Base-by-base conservation (phyloP, 306 rosid species). In the Rosa chinensis region DNA sequence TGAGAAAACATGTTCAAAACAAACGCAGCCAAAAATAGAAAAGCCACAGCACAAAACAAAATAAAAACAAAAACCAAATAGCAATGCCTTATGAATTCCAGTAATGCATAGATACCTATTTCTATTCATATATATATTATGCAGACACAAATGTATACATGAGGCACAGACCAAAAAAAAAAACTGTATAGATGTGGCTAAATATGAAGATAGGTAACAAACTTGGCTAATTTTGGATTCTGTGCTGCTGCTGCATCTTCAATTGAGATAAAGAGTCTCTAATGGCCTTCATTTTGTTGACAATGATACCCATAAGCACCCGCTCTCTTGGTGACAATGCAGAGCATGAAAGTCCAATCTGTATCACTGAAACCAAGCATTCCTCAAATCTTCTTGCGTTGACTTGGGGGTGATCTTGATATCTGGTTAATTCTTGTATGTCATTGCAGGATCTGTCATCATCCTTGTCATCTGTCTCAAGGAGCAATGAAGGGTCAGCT, bases 321-420 rank as follows among this genome's bases (percentile, higher is more conserved):
- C 85, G 39, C 59, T 87, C 86, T 25, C 25, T n/a, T 35, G 88
- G 88, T 25, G 11, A 37, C 72, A 42, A 73, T 66, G 76, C 39
- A 28, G 89, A 83, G 83, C 90, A 91, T 35, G 82, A 78, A 7
- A 88, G 48, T 44, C 93, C 97, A 67, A 86, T 73, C 58, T 74
- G 76, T 78, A 84, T 62, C 73, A 89, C 6, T 5, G 83, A 25
- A n/a, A 77, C 76, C 77, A 84, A 28, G 72, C 86, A 80, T 20
- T 86, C 82, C 18, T 86, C 84, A 55, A 82, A 47, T 50, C 20
- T 73, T 40, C 64, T n/a, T 62, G 20, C 59, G 5, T n/a, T 6
- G 21, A 1, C 42, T 80, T 28, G 28, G 28, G 28, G 28, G 28
- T 25, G 28, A 52, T 84, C 61, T 1, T 21, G 12, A 55, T 43